Base-by-base conservation (phyloP, 768 basidiomycete genomes). In the Mycena latifolia region DNA sequence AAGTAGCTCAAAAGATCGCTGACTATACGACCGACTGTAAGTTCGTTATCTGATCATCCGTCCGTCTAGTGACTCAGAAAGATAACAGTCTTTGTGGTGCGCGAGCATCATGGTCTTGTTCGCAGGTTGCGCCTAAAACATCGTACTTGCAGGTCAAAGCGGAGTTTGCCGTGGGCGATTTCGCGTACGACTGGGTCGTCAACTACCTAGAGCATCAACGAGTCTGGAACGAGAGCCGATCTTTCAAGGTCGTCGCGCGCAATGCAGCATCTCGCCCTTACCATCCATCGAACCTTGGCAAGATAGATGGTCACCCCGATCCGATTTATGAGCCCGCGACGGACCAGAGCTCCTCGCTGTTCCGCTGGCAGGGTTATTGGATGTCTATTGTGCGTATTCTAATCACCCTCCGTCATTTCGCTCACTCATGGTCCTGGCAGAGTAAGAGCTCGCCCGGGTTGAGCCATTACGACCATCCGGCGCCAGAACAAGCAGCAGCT, bases 291-390 rank as follows among this genome's bases (percentile, higher is more conserved):
- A n/a, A 43, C 35, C 27, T 64, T 12, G 54, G 63, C 6, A 50
- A 56, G 28, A 41, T 39, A 9, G 63, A 64, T 31, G 63, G 55
- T n/a, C 63, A 64, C 22, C 63, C 63, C 10, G 45, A 56, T 48
- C 67, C 67, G 9, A 47, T 63, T 9, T 68, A 68, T 33, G 67
- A 68, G 41, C 56, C 67, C 7, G 51, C 67, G 0, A 63, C 62
- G 1, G 28, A 51, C 20, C 63, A 65, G 22, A 63, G 52, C n/a
- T 56, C 67, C 0, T 37, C 67, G 17, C 39, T 68, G 1, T 68
- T 68, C 51, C 61, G 62, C 2, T 68, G 67, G 67, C 29, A 52
- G 29, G 62, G 67, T 2, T 68, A 68, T 46, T 68, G 67, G 67
- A 69, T 69, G 54, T 50, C 67, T 1, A 58, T 69, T 15, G 67